Evolutionary conservation across 192 early-diverging fungal genomes (phyloP).

Genomic region (Hyaloraphidium curvatum): DNA sequence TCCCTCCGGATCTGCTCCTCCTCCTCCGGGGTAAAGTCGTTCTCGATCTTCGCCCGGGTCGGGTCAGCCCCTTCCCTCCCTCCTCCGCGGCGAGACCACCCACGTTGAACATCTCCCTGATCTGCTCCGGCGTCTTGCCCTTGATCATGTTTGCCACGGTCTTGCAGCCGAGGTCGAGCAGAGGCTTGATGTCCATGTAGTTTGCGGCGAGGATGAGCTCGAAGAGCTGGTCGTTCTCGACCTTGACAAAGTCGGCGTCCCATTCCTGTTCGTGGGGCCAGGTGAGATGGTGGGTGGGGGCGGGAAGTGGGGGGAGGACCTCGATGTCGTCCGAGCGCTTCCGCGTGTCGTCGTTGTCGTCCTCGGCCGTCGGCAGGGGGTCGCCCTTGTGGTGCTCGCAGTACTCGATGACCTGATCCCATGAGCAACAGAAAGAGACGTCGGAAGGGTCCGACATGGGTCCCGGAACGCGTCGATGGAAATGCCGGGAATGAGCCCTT

Average conservation of each 20-base stretch:
- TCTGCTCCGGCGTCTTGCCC: constrained; percentile 82
- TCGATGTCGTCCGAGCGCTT: constrained; percentile 51
- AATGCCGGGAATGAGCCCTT: too few species aligned
- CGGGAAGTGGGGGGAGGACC: too few species aligned
- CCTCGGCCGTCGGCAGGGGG: constrained; percentile 27
- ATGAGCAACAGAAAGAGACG: too few species aligned
- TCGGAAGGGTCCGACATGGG: too few species aligned
- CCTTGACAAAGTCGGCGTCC: constrained; percentile 60
- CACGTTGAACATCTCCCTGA: constrained; percentile 88
- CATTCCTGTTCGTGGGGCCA: too few species aligned
- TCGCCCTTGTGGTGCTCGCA: constrained; percentile 59
- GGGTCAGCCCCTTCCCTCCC: too few species aligned
- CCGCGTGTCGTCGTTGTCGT: constrained; percentile 28
- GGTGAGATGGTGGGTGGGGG: too few species aligned
- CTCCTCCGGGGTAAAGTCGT: constrained; percentile 90
- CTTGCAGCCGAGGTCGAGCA: constrained; percentile 94
- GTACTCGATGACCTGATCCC: constrained; percentile 48
- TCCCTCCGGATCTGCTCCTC: constrained; percentile 75
- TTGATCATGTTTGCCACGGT: constrained; percentile 96
- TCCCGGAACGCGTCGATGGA: too few species aligned
- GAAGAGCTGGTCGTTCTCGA: constrained; percentile 60
- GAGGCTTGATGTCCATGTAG: constrained; percentile 88
- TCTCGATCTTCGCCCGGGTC: too few species aligned
- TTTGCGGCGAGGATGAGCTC: constrained; percentile 73
- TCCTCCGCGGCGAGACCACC: constrained; percentile 20